Conservation (phyloP, 257 asterid species). For the Fraxinus pennsylvanica region DNA sequence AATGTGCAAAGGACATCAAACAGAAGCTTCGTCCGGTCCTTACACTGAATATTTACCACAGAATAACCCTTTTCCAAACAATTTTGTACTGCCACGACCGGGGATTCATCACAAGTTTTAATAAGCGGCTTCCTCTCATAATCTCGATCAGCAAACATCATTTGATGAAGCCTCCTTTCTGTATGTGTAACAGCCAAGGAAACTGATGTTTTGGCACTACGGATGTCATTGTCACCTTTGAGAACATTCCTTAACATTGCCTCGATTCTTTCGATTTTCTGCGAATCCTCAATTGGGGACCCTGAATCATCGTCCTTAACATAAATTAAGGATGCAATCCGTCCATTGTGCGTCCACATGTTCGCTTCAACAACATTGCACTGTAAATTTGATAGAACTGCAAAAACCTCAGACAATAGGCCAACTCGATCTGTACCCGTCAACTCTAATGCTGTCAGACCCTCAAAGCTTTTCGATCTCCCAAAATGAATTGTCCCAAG, state of each 20-base stretch:
- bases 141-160: slow-evolving; percentile 96
- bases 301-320: slow-evolving; percentile 74
- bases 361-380: slow-evolving; percentile 84
- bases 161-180: slow-evolving; percentile 95
- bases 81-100: slow-evolving; percentile 68
- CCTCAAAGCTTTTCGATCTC: slow-evolving; percentile 57
- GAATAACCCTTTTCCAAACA: slow-evolving; percentile 85
- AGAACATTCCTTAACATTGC: slow-evolving; percentile 72
- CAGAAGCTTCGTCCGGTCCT: slow-evolving; percentile 79
- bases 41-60: slow-evolving; percentile 73
- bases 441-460: slow-evolving; percentile 73
- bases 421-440: slow-evolving; percentile 94
- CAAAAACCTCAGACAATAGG: slow-evolving; percentile 83
- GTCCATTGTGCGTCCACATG: slow-evolving; percentile 94
- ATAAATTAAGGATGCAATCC: slow-evolving; percentile 74
- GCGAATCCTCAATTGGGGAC: slow-evolving; percentile 62
- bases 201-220: slow-evolving; percentile 73
- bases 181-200: slow-evolving; percentile 76
- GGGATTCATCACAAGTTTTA: slow-evolving; percentile 38
- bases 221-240: slow-evolving; percentile 79
- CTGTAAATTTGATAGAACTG: slow-evolving; percentile 65
- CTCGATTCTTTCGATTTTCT: slow-evolving; percentile 55
- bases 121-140: slow-evolving; percentile 64
- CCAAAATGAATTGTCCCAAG: slow-evolving; percentile 69
- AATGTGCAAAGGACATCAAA: slow-evolving; percentile 89